phyloP scores from a whole-genome alignment of 2,329 filamentous ascomycete species.

The Pseudocercospora cruenta region DNA sequence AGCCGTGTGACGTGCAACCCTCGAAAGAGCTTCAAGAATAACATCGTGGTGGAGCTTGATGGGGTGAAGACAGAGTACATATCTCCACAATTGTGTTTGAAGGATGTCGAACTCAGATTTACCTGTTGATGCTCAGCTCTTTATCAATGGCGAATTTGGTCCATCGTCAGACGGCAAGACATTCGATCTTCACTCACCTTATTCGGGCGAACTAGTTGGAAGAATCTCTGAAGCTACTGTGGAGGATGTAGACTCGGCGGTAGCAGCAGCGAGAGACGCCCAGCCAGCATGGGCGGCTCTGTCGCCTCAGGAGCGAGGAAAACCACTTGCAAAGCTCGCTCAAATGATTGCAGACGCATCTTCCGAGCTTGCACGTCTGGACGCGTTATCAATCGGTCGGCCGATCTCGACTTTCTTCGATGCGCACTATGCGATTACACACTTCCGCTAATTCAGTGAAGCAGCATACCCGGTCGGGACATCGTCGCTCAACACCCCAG shows the following conservation, averaged over 20 bases:
- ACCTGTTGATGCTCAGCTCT: slow-evolving; percentile 44
- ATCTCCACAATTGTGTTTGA: neutral
- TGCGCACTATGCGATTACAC: slow-evolving; percentile 38
- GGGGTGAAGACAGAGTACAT: neutral
- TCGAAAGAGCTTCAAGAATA: too few relatives aligned
- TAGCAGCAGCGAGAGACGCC: slow-evolving; percentile 63
- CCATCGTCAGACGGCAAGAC: slow-evolving; percentile 48
- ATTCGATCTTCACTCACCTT: slow-evolving; percentile 50
- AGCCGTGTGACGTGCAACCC: neutral
- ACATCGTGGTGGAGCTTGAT: too few relatives aligned
- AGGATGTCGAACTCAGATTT: slow-evolving; percentile 2
- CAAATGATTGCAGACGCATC: slow-evolving; percentile 24
- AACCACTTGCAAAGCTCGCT: slow-evolving; percentile 25
- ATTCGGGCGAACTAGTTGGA: slow-evolving; percentile 39
- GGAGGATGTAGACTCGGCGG: slow-evolving; percentile 70
- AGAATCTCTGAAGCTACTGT: slow-evolving; percentile 68
- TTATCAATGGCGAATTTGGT: slow-evolving; percentile 57
- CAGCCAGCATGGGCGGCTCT: slow-evolving; percentile 20
- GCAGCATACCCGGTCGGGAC: slow-evolving; percentile 49
- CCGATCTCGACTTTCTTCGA: slow-evolving; percentile 41
- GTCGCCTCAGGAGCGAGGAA: slow-evolving; percentile 18
- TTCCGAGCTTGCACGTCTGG: slow-evolving; percentile 23
- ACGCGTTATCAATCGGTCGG: slow-evolving; percentile 20
- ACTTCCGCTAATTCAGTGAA: slow-evolving; percentile 49
- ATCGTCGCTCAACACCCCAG: slow-evolving; percentile 52